A percentile compares a stretch with the other conserved stretches of the same genome.
phyloP scores from a whole-genome alignment of 73 alveolate species.

The Paramecium sexaurelia region DNA sequence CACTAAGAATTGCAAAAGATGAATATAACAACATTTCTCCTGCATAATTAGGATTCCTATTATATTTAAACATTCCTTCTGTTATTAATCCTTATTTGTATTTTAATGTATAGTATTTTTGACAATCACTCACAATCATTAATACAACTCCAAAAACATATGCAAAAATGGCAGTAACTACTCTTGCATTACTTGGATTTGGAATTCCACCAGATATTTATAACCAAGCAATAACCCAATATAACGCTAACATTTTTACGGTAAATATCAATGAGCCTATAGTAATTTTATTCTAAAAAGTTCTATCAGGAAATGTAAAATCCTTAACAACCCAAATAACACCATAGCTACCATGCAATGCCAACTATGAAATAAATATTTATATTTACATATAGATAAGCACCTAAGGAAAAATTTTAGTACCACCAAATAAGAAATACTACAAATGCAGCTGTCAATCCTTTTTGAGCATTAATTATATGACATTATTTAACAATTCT shows the following conservation, averaged over 20 bases:
- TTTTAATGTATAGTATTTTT: constrained; percentile 42
- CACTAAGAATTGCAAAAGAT: constrained; percentile 82
- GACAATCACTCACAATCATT: constrained; percentile 42
- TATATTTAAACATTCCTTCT: constrained; percentile 84
- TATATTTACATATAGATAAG: constrained; percentile 72
- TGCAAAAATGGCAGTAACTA: constrained; percentile 52
- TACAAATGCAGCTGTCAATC: constrained; percentile 69
- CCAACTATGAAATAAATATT: constrained; percentile 44
- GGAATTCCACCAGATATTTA: constrained; percentile 71
- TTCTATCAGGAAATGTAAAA: constrained; percentile 90
- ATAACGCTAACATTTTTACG: constrained; percentile 64
- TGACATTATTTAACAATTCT: constrained; percentile 65
- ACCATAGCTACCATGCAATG: constrained; percentile 98
- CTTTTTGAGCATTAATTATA: constrained; percentile 77
- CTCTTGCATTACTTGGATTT: constrained; percentile 68
- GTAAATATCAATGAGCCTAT: constrained; percentile 51
- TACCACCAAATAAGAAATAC: constrained; percentile 84
- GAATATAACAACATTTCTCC: constrained; percentile 94
- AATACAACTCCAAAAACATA: constrained; percentile 68
- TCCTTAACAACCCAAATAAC: constrained; percentile 95
- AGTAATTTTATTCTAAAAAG: constrained; percentile 76
- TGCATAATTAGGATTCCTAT: constrained; percentile 93
- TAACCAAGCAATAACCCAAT: constrained; percentile 75
- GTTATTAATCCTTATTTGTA: constrained; percentile 72
- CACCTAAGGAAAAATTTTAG: constrained; percentile 92